Percentiles rank a stretch among this genome's conserved stretches.
Evolutionary conservation across 345 rosid species (phyloP).

Genomic region (Garcia nutans): DNA sequence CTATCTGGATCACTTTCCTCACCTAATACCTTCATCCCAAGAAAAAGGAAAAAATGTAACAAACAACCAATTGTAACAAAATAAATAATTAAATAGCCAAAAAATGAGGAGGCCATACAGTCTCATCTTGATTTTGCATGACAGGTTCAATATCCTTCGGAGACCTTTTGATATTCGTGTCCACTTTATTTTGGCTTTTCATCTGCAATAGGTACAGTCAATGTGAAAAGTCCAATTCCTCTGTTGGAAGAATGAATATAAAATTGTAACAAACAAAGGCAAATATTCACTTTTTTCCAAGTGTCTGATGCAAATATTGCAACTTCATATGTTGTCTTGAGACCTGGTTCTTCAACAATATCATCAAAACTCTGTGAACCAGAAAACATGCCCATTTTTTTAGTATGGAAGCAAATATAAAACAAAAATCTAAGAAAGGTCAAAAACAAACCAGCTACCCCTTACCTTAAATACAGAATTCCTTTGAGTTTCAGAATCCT

Average conservation of each 20-base stretch:
- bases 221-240: constrained; percentile 10
- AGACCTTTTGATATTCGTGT: constrained; percentile 32
- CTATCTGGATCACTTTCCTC: constrained; percentile 68
- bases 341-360: constrained; percentile 43
- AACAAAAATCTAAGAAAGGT: constrained; percentile 8
- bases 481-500: constrained; percentile 36
- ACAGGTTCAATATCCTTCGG: constrained; percentile 26
- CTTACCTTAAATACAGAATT: constrained; percentile 50
- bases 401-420: constrained; percentile 3
- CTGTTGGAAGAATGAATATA: background rate
- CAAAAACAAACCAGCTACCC: constrained; percentile 8
- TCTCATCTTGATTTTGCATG: constrained; percentile 33
- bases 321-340: constrained; percentile 81
- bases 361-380: constrained; percentile 49
- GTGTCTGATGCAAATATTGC: constrained; percentile 66
- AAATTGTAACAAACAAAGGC: background rate
- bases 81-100: background rate
- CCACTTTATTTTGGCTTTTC: constrained; percentile 38
- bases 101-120: constrained; percentile 36
- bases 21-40: constrained; percentile 37
- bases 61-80: constrained; percentile 5
- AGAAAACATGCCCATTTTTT: constrained; percentile 16
- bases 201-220: constrained; percentile 40
- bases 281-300: constrained; percentile 63
- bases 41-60: constrained; percentile 9